Evolutionary conservation across 129 eudicot genomes (phyloP).

Genomic region (Scalesia atractyloides): DNA sequence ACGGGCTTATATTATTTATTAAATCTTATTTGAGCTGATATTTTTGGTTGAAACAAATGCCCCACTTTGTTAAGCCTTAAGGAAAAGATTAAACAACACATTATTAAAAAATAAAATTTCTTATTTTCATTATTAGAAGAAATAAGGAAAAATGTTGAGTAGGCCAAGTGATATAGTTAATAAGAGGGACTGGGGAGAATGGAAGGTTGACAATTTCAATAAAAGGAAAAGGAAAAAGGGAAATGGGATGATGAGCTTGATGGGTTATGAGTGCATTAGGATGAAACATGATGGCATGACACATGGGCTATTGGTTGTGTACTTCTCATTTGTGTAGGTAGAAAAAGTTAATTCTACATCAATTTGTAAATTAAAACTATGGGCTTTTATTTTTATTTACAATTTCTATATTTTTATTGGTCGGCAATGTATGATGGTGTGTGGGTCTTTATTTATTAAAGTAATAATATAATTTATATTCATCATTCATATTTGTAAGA

Average conservation of each 20-base stretch:
- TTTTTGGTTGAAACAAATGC: background rate
- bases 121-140: background rate
- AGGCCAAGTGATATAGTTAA: constrained; percentile 7
- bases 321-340: constrained; percentile 23
- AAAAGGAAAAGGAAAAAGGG: constrained; percentile 18
- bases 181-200: background rate
- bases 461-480: background rate
- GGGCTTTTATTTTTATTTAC: background rate
- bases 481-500: background rate
- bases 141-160: background rate
- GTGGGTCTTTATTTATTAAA: background rate
- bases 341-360: constrained; percentile 10
- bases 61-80: background rate
- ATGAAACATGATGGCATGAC: constrained; percentile 31
- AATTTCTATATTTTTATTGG: background rate
- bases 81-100: background rate
- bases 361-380: background rate
- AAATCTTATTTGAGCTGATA: background rate
- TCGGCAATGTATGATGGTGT: background rate
- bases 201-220: constrained; percentile 9
- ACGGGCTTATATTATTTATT: background rate
- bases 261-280: constrained; percentile 31
- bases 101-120: background rate
- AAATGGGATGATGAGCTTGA: constrained; percentile 31
- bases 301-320: constrained; percentile 29